Base-by-base conservation (phyloP, 2,329 filamentous ascomycete species). In the Xylaria sp. region DNA sequence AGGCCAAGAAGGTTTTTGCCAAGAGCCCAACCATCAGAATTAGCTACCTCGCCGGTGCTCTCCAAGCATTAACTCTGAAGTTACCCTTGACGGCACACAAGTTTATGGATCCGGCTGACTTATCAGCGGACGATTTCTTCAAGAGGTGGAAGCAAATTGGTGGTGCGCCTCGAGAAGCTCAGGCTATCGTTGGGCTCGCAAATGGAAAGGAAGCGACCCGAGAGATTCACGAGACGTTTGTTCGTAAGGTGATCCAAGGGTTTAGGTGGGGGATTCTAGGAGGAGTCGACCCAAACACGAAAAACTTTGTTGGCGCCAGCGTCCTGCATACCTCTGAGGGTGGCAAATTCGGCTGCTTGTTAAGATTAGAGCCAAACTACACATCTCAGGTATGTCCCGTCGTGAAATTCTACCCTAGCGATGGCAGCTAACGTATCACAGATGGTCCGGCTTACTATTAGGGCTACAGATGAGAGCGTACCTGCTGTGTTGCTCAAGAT, bases 131-230 rank as follows among this genome's bases (percentile, higher is more conserved):
- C 54, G 95, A 99, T 74, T 99, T 98, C 78, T 99, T 99, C 85
- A 97, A 96, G 82, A 85, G 96, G 53, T 99, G 95, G 95, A 96
- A 97, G 82, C 95, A 99, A 78, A 98, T 99, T 70, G 95, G 95
- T 11, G 92, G 91, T 4, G 87, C 87, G 1, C 89, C 93, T 1
- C 86, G 96, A 29, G 96, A 99, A 76, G 89, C 91, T 0, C 95
- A 99, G 75, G 85, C 85, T 48, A 92, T 98, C 31, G 96, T 99
- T 76, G 87, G 89, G 0, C 75, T 94, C 10, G 77, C 80, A 1
- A 75, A 74, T 1, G 83, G 82, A 27, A 82, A 78, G 65, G 83
- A 84, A 57, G 83, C 81, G 15, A 81, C 83, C 11, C 81, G 85
- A 60, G 88, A 89, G 65, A 85, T 96, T 64, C 90, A 84, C 62